These are phyloP conservation scores for Zoysia japonica DNA, from an alignment of 176 grass and related monocot genomes.

Conservation along the genomic window DNA sequence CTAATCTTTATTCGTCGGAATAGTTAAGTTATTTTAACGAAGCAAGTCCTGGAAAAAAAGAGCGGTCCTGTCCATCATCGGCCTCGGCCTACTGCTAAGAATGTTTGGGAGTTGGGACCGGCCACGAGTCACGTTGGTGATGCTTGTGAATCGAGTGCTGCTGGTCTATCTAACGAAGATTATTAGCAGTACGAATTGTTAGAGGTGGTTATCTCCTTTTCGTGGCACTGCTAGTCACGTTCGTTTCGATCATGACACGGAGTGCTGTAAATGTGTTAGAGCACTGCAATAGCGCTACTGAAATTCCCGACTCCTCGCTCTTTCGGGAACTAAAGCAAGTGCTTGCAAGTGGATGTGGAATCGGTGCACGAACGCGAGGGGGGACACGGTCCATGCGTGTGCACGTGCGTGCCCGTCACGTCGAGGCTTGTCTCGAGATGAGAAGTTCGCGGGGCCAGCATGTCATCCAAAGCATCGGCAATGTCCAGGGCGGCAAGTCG, in stretches of 20 bases:
- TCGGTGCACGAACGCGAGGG: neutral
- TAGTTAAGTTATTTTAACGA: neutral
- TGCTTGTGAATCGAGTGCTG: neutral
- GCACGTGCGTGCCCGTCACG: neutral
- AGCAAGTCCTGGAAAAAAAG: neutral
- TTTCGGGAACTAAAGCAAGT: neutral
- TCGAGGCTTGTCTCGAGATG: neutral
- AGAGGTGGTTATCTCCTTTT: too few species aligned
- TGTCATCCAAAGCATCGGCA: constrained; percentile 31
- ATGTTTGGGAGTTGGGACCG: constrained; percentile 1
- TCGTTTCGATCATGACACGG: too few species aligned
- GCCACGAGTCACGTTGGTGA: neutral
- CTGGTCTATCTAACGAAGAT: too few species aligned
- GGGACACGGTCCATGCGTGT: neutral
- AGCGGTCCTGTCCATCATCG: neutral
- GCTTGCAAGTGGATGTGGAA: neutral
- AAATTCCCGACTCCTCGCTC: neutral
- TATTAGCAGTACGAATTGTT: too few species aligned
- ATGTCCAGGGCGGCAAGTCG: neutral
- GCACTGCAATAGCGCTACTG: neutral
- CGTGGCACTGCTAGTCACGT: too few species aligned
- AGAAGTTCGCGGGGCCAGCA: neutral
- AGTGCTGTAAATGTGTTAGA: too few species aligned
- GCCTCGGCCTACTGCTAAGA: neutral
- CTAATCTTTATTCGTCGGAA: neutral